Evolutionary conservation across 768 basidiomycete species (phyloP).

Genomic region (Trametes cinnabarina): DNA sequence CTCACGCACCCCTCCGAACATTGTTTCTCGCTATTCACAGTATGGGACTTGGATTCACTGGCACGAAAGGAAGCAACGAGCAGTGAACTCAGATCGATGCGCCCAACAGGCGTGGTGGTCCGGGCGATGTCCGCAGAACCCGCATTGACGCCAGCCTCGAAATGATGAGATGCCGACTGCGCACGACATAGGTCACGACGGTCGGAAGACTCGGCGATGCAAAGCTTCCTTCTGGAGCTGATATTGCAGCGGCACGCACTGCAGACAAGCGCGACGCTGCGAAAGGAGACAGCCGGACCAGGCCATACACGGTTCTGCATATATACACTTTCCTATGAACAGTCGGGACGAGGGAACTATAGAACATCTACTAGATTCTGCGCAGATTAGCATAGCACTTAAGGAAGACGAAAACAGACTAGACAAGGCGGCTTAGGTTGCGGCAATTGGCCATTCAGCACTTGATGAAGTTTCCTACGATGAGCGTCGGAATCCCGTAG

Average conservation of each 20-base stretch:
- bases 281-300: too few relatives aligned
- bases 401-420: neutral
- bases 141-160: too few relatives aligned
- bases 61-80: too few relatives aligned
- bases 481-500: conserved; percentile 87
- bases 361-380: neutral
- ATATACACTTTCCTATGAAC: too few relatives aligned
- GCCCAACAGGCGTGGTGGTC: neutral
- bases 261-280: neutral
- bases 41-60: too few relatives aligned
- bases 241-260: neutral
- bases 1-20: too few relatives aligned
- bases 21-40: too few relatives aligned
- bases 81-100: neutral
- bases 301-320: too few relatives aligned
- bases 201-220: neutral
- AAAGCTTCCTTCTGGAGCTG: neutral
- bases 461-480: conserved; percentile 85
- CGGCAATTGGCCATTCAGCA: conserved; percentile 30
- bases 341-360: neutral
- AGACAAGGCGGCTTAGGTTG: neutral
- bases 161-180: neutral
- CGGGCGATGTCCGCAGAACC: too few relatives aligned
- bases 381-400: conserved; percentile 8
- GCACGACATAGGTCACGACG: neutral